Evolutionary conservation across 2,329 filamentous ascomycete species (phyloP), one percentile per base, ranked within the genome.

Genomic region (Volutella citrinella): DNA sequence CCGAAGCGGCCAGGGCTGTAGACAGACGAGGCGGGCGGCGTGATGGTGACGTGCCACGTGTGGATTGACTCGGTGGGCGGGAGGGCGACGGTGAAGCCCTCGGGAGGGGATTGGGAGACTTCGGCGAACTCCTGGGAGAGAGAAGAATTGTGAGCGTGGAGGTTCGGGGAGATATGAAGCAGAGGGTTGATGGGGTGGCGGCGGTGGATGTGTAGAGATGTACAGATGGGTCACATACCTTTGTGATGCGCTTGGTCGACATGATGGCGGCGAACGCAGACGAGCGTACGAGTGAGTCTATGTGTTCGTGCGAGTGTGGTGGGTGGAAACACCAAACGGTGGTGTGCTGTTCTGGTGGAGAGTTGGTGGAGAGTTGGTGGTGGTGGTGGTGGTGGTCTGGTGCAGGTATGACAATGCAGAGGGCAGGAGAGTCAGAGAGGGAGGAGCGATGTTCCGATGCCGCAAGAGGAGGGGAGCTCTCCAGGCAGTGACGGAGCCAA

Each of bases 1-100:
- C 78, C 77, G 75, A 88, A 96, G 47, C 67, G 69, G 55, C 89
- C 89, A 51, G 80, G 82, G 70, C 61, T 55, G 65, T 76, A 80
- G 46, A 64, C 52, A 4, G 69, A 67, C 21, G 46, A 39, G 4
- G 63, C 30, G 1, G 74, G 73, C 3, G 72, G 72, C 4, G 51
- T 24, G 37, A 79, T 60, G 12, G 57, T 61, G 43, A 75, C 56
- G 56, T 70, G 64, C 76, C 76, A 79, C 23, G 54, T 65, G 64
- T 73, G 65, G 34, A 80, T 60, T 57, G 75, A 59, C 29, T 63
- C 46, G 43, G 71, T 67, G 42, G 60, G 55, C 34, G 69, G 59
- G 13, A 78, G 69, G 38, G 53, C 22, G 52, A 78, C 50, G 38
- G 56, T 56, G 56, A 72, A 72, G 52, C 70, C 72, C 0, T 53